Conservation (phyloP, 148 eudicot genomes). For the Cornus suecica region DNA sequence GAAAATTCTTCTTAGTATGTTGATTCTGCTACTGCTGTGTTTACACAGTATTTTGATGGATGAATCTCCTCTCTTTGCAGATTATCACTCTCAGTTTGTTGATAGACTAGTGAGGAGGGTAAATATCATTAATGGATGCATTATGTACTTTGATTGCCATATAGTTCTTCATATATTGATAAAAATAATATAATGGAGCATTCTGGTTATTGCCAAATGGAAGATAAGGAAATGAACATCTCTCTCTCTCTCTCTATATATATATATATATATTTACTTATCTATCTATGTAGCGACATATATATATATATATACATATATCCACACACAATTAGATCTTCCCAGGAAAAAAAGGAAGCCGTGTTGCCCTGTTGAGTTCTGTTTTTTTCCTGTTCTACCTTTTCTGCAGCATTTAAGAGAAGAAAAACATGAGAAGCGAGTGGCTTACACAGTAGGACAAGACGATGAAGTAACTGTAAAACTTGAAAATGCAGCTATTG, state of each 20-base stretch:
- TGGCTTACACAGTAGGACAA: conserved; percentile 67
- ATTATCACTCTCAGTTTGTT: conserved; percentile 39
- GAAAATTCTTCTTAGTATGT: too few relatives aligned
- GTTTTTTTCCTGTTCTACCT: conserved; percentile 3
- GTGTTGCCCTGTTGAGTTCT: not conserved
- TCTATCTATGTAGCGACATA: too few relatives aligned
- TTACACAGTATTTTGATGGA: not conserved
- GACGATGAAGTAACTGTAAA: conserved; percentile 77
- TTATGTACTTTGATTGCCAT: conserved; percentile 2
- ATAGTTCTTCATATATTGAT: conserved; percentile 8
- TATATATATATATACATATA: too few relatives aligned
- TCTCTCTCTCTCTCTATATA: not conserved
- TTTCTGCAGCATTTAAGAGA: conserved; percentile 73
- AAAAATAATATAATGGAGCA: not conserved
- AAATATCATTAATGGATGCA: conserved; percentile 14
- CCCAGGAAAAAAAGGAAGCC: too few relatives aligned
- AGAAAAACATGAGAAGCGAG: conserved; percentile 75
- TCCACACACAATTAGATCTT: too few relatives aligned
- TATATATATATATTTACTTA: too few relatives aligned
- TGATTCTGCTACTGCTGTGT: too few relatives aligned
- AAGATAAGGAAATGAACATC: not conserved
- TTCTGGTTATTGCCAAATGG: not conserved
- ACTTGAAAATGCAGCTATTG: conserved; percentile 96
- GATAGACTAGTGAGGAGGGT: conserved; percentile 79
- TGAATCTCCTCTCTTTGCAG: conserved; percentile 32